phyloP scores from a whole-genome alignment of 257 asterid species.

The Mitragyna speciosa region DNA sequence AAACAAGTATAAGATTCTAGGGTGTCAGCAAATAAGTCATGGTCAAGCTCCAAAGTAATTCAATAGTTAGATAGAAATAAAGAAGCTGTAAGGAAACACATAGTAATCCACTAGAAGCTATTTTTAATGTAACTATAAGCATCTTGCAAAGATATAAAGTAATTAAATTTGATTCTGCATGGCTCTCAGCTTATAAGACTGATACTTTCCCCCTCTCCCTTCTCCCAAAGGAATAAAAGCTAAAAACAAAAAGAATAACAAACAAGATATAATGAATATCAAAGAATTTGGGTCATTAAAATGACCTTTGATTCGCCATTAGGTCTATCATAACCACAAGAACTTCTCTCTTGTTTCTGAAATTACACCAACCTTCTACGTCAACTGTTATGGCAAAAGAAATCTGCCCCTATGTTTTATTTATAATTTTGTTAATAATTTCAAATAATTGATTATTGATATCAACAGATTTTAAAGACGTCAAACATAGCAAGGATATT shows the following conservation, averaged over 20 bases:
- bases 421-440: background rate
- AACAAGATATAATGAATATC: background rate
- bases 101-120: background rate
- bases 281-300: background rate
- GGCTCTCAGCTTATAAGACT: background rate
- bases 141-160: background rate
- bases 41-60: background rate
- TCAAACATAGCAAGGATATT: background rate
- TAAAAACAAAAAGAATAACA: background rate
- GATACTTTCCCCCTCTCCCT: background rate
- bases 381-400: background rate
- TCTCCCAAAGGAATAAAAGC: background rate
- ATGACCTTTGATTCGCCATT: background rate
- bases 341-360: background rate
- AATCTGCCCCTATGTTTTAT: background rate
- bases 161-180: background rate
- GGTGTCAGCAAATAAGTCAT: background rate
- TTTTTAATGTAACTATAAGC: background rate
- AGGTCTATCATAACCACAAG: background rate
- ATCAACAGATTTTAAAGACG: background rate
- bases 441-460: background rate
- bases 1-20: background rate
- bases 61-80: background rate
- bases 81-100: background rate
- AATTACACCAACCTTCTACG: background rate